Base-by-base conservation (phyloP, 2,329 filamentous ascomycete genomes). In the Venturiaceae sp. region DNA sequence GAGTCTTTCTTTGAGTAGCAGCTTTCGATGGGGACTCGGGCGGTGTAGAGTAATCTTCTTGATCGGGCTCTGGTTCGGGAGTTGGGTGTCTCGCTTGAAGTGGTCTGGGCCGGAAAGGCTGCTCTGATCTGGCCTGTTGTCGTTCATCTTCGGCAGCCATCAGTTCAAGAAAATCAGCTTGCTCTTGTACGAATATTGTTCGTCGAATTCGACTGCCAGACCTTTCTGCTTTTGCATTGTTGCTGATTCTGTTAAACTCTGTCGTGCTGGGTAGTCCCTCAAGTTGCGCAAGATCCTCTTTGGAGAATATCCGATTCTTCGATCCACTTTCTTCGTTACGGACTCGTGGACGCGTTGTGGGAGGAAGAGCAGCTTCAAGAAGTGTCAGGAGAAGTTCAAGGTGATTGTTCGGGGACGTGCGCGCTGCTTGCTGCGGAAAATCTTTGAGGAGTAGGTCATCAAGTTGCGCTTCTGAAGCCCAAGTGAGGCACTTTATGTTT, bases 171-270 rank as follows among this genome's bases (percentile, higher is more conserved):
- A n/a, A n/a, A n/a, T n/a, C n/a, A n/a, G n/a, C n/a, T n/a, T n/a
- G n/a, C n/a, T n/a, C n/a, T n/a, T n/a, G n/a, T n/a, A n/a, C n/a
- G n/a, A n/a, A n/a, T n/a, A n/a, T n/a, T n/a, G n/a, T n/a, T n/a
- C n/a, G n/a, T n/a, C n/a, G n/a, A n/a, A n/a, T n/a, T n/a, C n/a
- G n/a, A n/a, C n/a, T n/a, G n/a, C n/a, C n/a, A n/a, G n/a, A n/a
- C n/a, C n/a, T n/a, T n/a, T n/a, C n/a, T n/a, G n/a, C n/a, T n/a
- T n/a, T n/a, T n/a, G n/a, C n/a, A n/a, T n/a, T n/a, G n/a, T n/a
- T n/a, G n/a, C n/a, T n/a, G n/a, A n/a, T n/a, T n/a, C n/a, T n/a
- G 23, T 50, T 50, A 50, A 50, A 50, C 26, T 50, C 44, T 50
- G 44, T 50, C 44, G 44, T 50, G 44, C 44, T 16, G 26, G 26